Evolutionary conservation across 805 yeast species (phyloP).

Genomic region (Saccharomycopsis lassenensis): DNA sequence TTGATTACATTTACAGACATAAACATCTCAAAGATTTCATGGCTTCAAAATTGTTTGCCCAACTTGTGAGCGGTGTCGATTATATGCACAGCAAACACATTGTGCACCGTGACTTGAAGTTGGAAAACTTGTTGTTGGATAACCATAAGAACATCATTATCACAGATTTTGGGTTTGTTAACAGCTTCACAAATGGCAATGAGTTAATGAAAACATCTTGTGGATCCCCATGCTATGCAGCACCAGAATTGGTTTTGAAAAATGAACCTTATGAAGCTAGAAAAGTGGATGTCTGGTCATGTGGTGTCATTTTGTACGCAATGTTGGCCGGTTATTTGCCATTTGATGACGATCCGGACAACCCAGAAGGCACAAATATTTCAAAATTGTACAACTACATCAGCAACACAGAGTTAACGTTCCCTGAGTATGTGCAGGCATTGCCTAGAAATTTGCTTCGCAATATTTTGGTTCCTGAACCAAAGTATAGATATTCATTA

Average conservation of each 20-base stretch:
- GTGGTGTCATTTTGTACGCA: constrained; percentile 91
- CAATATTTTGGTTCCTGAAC: constrained; percentile 76
- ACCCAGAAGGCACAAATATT: constrained; percentile 93
- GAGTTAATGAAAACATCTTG: constrained; percentile 91
- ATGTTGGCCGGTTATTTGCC: constrained; percentile 97
- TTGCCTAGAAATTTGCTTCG: constrained; percentile 84
- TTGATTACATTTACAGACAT: constrained; percentile 82
- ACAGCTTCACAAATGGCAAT: constrained; percentile 48
- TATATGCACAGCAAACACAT: constrained; percentile 78
- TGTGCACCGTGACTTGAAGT: constrained; percentile 74
- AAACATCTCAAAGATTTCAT: constrained; percentile 76
- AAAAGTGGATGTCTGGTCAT: constrained; percentile 94
- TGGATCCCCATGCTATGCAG: constrained; percentile 98
- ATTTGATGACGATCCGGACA: constrained; percentile 93
- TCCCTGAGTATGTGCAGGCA: constrained; percentile 88
- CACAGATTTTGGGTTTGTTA: constrained; percentile 92
- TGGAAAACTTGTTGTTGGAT: constrained; percentile 71
- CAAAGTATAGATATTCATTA: constrained; percentile 59
- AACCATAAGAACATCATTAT: constrained; percentile 78
- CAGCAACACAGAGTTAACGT: constrained; percentile 82
- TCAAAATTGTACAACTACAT: constrained; percentile 85
- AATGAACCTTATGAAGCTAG: constrained; percentile 82
- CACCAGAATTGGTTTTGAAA: constrained; percentile 82
- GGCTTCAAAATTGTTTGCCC: constrained; percentile 86
- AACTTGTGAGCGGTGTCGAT: constrained; percentile 85